Conservation (phyloP, 805 yeast genomes). For the Ogataea nakhonphanomensis region DNA sequence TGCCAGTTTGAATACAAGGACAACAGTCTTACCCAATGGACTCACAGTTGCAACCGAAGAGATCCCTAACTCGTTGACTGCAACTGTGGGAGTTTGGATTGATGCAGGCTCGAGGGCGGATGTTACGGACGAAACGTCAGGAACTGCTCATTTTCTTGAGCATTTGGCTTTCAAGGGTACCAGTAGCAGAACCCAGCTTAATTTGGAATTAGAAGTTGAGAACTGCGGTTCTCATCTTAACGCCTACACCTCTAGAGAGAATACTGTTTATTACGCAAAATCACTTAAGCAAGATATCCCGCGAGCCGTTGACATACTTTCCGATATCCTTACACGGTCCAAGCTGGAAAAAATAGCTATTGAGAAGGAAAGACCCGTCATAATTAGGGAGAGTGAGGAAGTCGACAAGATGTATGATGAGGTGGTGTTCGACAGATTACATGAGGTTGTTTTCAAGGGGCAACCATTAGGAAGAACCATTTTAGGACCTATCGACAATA, state of each 20-base stretch:
- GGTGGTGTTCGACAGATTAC: slow-evolving; percentile 94
- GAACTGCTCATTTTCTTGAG: slow-evolving; percentile 96
- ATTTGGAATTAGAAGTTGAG: slow-evolving; percentile 89
- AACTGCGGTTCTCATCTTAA: slow-evolving; percentile 95
- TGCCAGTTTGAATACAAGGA: slow-evolving; percentile 47
- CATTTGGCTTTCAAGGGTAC: slow-evolving; percentile 98
- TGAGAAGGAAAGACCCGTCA: slow-evolving; percentile 95
- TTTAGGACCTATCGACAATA: slow-evolving; percentile 88
- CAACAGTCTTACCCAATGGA: slow-evolving; percentile 83
- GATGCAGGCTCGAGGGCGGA: slow-evolving; percentile 99
- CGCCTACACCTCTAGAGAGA: slow-evolving; percentile 98
- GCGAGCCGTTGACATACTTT: slow-evolving; percentile 78
- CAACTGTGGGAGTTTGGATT: slow-evolving; percentile 98
- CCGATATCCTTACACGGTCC: slow-evolving; percentile 86
- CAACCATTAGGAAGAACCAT: slow-evolving; percentile 97
- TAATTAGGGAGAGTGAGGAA: slow-evolving; percentile 94
- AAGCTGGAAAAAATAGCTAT: slow-evolving; percentile 79
- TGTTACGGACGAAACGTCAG: slow-evolving; percentile 69
- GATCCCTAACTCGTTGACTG: slow-evolving; percentile 85
- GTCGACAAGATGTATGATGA: slow-evolving; percentile 98
- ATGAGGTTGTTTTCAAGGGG: slow-evolving; percentile 82
- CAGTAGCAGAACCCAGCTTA: slow-evolving; percentile 68
- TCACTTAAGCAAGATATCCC: slow-evolving; percentile 78
- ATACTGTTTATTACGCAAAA: slow-evolving; percentile 94
- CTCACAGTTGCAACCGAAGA: slow-evolving; percentile 89